A percentile compares a stretch with the other conserved stretches of the same genome.
Conservation (phyloP, 2,329 filamentous ascomycete species). For the Myriosclerotinia duriaeana region DNA sequence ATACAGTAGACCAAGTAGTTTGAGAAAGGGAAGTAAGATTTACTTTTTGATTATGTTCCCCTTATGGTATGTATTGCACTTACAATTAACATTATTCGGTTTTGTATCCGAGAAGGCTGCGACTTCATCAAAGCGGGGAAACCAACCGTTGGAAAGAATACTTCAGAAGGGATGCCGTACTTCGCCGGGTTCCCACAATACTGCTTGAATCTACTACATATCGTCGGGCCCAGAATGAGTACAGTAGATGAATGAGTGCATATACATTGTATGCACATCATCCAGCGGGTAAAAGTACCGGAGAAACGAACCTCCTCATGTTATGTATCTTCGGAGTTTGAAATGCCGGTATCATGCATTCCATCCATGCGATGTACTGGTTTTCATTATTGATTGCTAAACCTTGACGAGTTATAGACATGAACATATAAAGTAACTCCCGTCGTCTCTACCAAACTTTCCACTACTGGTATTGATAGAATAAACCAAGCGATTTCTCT, state of each 20-base stretch:
- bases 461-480: not conserved
- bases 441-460: not conserved
- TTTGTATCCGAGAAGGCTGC: too few species aligned
- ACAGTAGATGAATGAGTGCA: not conserved
- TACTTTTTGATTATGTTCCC: not conserved
- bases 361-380: too few species aligned
- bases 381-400: not conserved
- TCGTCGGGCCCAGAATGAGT: too few species aligned
- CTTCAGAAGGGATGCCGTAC: too few species aligned
- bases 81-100: too few species aligned
- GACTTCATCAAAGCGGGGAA: too few species aligned
- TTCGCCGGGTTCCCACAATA: too few species aligned
- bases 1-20: not conserved
- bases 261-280: not conserved
- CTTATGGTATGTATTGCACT: too few species aligned
- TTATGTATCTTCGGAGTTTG: not conserved
- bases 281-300: not conserved
- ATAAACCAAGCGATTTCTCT: not conserved
- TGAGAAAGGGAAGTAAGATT: not conserved
- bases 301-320: not conserved
- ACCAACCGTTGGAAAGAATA: too few species aligned
- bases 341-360: not conserved
- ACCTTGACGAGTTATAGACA: constrained; percentile 5
- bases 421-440: not conserved
- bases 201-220: too few species aligned